These are phyloP conservation scores for Arachnopeziza araneosa DNA, from an alignment of 2,329 filamentous ascomycete genomes.

Conservation along the genomic window DNA sequence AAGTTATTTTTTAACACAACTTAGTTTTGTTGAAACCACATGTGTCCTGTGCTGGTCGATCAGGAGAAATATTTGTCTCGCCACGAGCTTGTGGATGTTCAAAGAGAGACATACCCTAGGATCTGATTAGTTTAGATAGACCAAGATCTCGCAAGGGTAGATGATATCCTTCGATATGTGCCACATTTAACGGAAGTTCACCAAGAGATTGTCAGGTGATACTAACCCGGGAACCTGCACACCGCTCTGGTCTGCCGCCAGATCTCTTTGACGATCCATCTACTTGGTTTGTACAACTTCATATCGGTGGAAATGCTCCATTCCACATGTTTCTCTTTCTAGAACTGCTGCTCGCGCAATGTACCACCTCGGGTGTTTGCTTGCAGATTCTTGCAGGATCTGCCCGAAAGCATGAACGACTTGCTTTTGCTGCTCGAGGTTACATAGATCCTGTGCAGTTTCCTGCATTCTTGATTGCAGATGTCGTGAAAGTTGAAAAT, in stretches of 20 bases:
- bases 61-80: neutral
- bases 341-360: constrained; percentile 11
- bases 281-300: neutral
- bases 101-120: neutral
- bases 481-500: constrained; percentile 29
- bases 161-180: neutral
- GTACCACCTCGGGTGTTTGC: constrained; percentile 9
- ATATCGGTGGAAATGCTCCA: neutral
- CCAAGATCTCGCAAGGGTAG: neutral
- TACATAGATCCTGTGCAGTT: neutral
- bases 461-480: neutral
- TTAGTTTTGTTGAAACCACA: neutral
- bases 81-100: neutral
- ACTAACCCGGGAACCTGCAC: constrained; percentile 10
- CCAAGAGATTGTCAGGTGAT: neutral
- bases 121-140: neutral
- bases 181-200: neutral
- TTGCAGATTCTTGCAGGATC: constrained; percentile 15
- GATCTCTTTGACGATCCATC: constrained; percentile 1
- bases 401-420: constrained; percentile 6
- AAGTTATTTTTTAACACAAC: neutral
- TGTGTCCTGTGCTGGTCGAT: neutral
- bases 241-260: constrained; percentile 5
- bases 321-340: constrained; percentile 8
- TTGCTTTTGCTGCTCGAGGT: constrained; percentile 7